These are phyloP conservation scores for Bocquillonia castaneifolia DNA, from an alignment of 441 rosid genomes.

Conservation along the genomic window DNA sequence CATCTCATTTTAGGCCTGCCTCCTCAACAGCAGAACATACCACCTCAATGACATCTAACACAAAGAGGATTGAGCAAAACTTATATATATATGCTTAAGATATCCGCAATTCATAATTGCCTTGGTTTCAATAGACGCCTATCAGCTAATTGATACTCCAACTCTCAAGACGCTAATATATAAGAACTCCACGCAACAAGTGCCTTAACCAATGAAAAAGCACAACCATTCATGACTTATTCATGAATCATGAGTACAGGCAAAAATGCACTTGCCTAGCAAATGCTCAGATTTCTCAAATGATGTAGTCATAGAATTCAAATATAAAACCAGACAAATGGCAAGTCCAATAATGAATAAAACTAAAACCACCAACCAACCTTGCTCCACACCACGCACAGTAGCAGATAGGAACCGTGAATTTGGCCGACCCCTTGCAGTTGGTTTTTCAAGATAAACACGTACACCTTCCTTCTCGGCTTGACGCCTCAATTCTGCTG, in stretches of 20 bases:
- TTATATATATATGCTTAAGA: no score
- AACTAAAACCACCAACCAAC: constrained; percentile 29
- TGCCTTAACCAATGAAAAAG: not conserved
- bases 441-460: constrained; percentile 68
- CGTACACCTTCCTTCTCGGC: constrained; percentile 72
- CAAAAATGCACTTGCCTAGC: not conserved
- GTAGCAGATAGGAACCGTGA: constrained; percentile 85
- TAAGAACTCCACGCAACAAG: not conserved
- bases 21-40: not conserved
- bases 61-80: not conserved
- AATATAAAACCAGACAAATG: not conserved
- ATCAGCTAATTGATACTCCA: not conserved
- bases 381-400: constrained; percentile 86
- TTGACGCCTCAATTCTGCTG: constrained; percentile 67
- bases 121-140: not conserved
- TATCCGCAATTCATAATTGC: not conserved
- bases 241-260: not conserved
- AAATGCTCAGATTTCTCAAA: not conserved
- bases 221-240: not conserved
- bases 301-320: not conserved
- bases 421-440: constrained; percentile 65
- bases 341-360: not conserved
- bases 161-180: not conserved
- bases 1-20: not conserved
- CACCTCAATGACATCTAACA: not conserved